These are phyloP conservation scores for Sutorius eximius DNA, from an alignment of 1,284 basidiomycete species.

Conservation along the genomic window DNA sequence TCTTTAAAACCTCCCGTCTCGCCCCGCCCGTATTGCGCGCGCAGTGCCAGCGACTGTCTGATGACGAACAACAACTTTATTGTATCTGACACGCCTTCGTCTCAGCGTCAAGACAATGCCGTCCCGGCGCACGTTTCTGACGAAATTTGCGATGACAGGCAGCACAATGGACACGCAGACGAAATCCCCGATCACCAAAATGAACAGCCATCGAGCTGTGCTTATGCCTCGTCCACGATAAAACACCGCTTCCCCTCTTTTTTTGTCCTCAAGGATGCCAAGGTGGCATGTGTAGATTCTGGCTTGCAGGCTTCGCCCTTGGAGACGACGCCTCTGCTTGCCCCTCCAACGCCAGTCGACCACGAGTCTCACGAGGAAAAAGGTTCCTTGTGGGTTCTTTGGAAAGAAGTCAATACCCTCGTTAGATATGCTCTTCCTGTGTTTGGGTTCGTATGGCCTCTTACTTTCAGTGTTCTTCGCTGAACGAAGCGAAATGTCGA, in stretches of 20 bases:
- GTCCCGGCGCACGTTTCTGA: slow-evolving; percentile 40
- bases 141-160: not conserved
- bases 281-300: slow-evolving; percentile 1
- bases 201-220: not conserved
- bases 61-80: not conserved
- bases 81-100: slow-evolving; percentile 19
- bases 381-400: slow-evolving; percentile 37
- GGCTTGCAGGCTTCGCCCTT: slow-evolving; percentile 1
- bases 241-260: slow-evolving; percentile 1
- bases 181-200: not conserved
- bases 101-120: slow-evolving; percentile 43
- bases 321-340: slow-evolving; percentile 41
- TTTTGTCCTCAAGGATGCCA: not conserved
- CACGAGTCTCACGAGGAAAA: slow-evolving; percentile 19
- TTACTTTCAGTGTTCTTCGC: not conserved
- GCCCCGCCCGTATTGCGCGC: not conserved
- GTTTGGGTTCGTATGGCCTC: slow-evolving; percentile 49
- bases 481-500: slow-evolving; percentile 1
- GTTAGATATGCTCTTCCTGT: slow-evolving; percentile 68
- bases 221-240: not conserved
- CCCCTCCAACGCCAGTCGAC: slow-evolving; percentile 43
- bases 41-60: not conserved
- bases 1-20: not conserved
- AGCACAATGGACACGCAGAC: not conserved
- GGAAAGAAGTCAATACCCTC: slow-evolving; percentile 59